A percentile compares a stretch with the other conserved stretches of the same genome.
Evolutionary conservation across 164 flowering plant genomes (phyloP).

Genomic region (Nymphaea colorata): DNA sequence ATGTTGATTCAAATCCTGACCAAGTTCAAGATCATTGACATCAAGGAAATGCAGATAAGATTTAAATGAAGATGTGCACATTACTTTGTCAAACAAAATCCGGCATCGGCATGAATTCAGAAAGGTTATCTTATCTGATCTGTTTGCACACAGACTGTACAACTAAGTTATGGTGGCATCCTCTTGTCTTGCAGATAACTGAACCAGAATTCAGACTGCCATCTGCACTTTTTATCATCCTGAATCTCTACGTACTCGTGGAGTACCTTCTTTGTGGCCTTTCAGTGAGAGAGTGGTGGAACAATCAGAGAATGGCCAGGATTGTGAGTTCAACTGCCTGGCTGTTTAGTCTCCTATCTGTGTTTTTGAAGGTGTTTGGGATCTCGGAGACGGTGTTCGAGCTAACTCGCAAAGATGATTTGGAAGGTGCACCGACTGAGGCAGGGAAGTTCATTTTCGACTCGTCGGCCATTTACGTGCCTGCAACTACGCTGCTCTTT

Average conservation of each 20-base stretch:
- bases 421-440: neutral
- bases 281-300: conserved; percentile 41
- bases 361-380: conserved; percentile 27
- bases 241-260: conserved; percentile 16
- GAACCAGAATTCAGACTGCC: conserved; percentile 23
- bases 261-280: conserved; percentile 22
- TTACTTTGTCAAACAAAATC: neutral
- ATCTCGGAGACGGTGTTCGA: conserved; percentile 32
- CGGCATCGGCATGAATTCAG: neutral
- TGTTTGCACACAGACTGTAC: neutral
- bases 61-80: neutral
- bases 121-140: neutral
- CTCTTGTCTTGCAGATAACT: conserved; percentile 14
- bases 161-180: too few relatives aligned
- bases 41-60: neutral
- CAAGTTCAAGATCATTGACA: neutral
- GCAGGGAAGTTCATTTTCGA: conserved; percentile 33
- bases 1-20: too few relatives aligned
- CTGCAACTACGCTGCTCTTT: conserved; percentile 24
- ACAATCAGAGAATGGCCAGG: conserved; percentile 25
- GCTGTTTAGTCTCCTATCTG: conserved; percentile 23
- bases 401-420: conserved; percentile 30
- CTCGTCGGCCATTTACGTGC: conserved; percentile 32
- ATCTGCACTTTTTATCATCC: conserved; percentile 14
- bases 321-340: conserved; percentile 16